Evolutionary conservation across 2,329 filamentous ascomycete genomes (phyloP), one percentile per base, ranked within the genome.

Genomic region (Penicillium nordicum): DNA sequence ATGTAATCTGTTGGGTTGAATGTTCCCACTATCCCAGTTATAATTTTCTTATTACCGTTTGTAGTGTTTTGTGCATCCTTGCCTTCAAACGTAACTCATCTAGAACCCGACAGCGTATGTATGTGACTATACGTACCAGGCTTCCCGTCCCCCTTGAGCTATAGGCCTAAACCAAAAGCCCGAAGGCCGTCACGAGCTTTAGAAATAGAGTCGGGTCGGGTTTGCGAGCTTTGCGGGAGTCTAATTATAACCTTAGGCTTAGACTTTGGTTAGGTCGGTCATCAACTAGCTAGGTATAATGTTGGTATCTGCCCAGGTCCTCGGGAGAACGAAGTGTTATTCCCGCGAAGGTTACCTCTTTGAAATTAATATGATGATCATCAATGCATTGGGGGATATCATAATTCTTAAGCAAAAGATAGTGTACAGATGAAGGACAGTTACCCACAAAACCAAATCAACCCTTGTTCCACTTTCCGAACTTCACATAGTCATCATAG

Each of bases 401-500:
- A 64, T 63, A 57, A 62, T 47, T 63, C 59, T 60, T 52, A 50
- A 50, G 46, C 58, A 52, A 62, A 56, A 46, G 18, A 40, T 62
- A 58, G 55, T 58, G 43, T 65, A 66, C 63, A 64, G 14, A 57
- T 48, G 47, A 59, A 53, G 30, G 51, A 45, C 42, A 55, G 32
- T 47, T 14, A 12, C 38, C 23, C 30, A 50, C 40, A 46, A 51
- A 51, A 47, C 27, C 25, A 34, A 47, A 57, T 62, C 68, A 79
- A 40, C 67, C 74, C 65, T 77, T 74, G 57, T 78, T 76, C 77
- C 78, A 79, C 63, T 73, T 78, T 41, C 78, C 78, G 64, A 76
- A 78, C 57, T 68, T 71, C 50, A 73, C 63, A 63, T 78, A 84
- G 55, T 83, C 81, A 47, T 80, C 79, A 63, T 82, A 83, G 34